phyloP scores from a whole-genome alignment of 2,329 filamentous ascomycete species.

The Diaporthe helianthi region DNA sequence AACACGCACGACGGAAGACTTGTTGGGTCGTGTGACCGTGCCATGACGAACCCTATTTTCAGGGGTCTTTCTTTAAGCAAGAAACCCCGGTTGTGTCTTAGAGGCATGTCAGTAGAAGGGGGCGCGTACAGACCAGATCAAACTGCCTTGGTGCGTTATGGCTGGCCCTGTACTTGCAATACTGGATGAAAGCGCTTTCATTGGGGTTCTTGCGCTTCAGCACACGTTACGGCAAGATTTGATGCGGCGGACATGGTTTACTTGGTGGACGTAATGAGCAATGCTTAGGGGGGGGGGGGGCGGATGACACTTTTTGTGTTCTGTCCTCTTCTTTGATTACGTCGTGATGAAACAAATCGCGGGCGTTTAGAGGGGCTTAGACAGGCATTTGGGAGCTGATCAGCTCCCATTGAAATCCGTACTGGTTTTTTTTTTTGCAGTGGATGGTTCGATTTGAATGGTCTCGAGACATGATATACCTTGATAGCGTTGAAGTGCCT shows the following conservation, averaged over 20 bases:
- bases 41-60: neutral
- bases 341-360: constrained; percentile 32
- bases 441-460: constrained; percentile 28
- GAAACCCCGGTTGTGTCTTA: neutral
- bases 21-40: neutral
- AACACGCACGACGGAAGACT: neutral
- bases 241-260: neutral
- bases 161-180: neutral
- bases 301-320: constrained; percentile 24
- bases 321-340: constrained; percentile 26
- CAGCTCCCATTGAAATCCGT: constrained; percentile 27
- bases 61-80: neutral
- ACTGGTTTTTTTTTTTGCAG: constrained; percentile 16
- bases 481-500: too few species aligned
- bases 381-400: constrained; percentile 31
- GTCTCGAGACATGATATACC: constrained; percentile 5
- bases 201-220: neutral
- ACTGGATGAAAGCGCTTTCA: neutral
- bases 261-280: constrained; percentile 25
- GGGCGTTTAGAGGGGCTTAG: constrained; percentile 36
- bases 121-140: neutral
- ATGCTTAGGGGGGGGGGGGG: constrained; percentile 17
- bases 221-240: neutral
- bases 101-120: neutral
- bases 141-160: neutral